Conservation (phyloP, 768 basidiomycete genomes). For the Lyophyllum decastes region DNA sequence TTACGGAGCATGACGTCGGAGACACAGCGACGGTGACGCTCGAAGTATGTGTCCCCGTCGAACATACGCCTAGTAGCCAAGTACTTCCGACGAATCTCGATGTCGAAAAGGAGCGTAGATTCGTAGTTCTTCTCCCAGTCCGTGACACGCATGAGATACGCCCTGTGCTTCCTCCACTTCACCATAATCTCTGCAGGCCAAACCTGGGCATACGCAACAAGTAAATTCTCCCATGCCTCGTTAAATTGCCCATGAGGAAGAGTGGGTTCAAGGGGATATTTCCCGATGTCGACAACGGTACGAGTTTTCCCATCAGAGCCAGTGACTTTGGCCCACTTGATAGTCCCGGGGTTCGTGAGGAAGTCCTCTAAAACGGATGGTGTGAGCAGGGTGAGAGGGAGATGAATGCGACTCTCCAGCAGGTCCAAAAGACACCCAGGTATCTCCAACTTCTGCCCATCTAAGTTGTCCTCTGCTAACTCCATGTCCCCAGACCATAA, state of each 20-base stretch:
- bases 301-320: not conserved
- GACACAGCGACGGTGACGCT: not conserved
- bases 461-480: not conserved
- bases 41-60: not conserved
- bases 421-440: not conserved
- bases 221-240: not conserved
- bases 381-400: not conserved
- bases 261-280: not conserved
- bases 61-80: not conserved
- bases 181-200: not conserved
- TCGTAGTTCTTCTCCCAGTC: not conserved
- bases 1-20: not conserved
- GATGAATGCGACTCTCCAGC: not conserved
- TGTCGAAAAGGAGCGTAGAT: not conserved
- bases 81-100: not conserved
- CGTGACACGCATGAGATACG: not conserved
- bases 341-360: not conserved
- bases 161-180: not conserved
- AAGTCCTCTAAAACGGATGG: not conserved
- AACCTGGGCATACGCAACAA: not conserved
- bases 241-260: not conserved
- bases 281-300: not conserved
- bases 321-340: not conserved
- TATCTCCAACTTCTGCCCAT: not conserved
- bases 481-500: not conserved